Conservation (phyloP, 2,329 filamentous ascomycete genomes). For the Macrophomina tecta region DNA sequence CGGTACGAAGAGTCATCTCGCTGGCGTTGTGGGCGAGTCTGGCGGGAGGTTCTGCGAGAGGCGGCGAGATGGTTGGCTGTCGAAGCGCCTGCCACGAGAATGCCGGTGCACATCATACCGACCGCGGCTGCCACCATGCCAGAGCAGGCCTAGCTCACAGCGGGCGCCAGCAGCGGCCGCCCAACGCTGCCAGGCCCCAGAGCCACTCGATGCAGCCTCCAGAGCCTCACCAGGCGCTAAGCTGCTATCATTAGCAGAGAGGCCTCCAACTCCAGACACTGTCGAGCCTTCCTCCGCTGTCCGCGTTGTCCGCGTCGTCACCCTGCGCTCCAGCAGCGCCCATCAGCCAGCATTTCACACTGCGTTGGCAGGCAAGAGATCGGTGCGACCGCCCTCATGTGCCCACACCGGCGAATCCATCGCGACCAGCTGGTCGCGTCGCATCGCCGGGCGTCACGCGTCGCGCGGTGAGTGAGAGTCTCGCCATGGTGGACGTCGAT, state of each 20-base stretch:
- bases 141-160: not conserved
- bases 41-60: conserved; percentile 13
- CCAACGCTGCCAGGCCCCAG: not conserved
- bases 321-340: not conserved
- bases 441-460: not conserved
- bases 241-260: conserved; percentile 25
- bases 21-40: not conserved
- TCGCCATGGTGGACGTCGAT: conserved; percentile 1
- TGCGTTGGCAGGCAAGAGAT: not conserved
- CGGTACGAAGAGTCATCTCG: conserved; percentile 18
- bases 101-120: conserved; percentile 25
- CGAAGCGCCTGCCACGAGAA: conserved; percentile 29
- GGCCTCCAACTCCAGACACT: conserved; percentile 2
- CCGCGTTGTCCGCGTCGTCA: conserved; percentile 20
- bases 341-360: not conserved
- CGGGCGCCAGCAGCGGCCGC: conserved; percentile 5
- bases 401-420: conserved; percentile 9
- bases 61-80: conserved; percentile 42
- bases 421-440: conserved; percentile 6
- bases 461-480: not conserved
- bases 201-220: conserved; percentile 15
- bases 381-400: not conserved
- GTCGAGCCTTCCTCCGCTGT: not conserved
- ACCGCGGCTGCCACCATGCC: conserved; percentile 15
- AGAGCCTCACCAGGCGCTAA: conserved; percentile 26